Evolutionary conservation across 805 yeast species (phyloP), one percentile per base, ranked within the genome.

Genomic region (Candida anglica): DNA sequence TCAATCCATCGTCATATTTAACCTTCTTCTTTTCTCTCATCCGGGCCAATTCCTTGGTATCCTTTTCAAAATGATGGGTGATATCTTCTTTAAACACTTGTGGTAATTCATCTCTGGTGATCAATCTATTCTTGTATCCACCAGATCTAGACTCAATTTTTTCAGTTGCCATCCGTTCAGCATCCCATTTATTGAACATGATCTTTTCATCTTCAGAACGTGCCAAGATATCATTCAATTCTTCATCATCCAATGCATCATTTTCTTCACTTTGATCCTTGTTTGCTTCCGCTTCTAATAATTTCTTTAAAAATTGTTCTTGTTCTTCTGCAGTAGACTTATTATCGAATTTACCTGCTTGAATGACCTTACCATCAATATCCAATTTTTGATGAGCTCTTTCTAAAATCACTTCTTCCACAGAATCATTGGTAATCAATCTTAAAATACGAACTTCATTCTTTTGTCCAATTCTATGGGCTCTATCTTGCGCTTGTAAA

Each of bases 401-500:
- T 50, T 84, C 91, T 47, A 85, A 67, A 41, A 85, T 84, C 18
- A 80, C 82, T 52, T 85, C 94, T 61, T 85, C 94, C 21, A 85
- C 87, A 2, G 94, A 81, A 50, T 84, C 91, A 34, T 80, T 77
- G 2, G 91, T 81, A 43, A 85, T 84, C 53, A 85, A 72, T 60
- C 94, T 72, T 53, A 84, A 69, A 47, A 85, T 85, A 56, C 91
- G 69, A 37, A 85, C 94, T 56, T 85, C 94, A 55, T 85, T 85
- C 69, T 84, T 85, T 53, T 85, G 94, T 28, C 94, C 94, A 56
- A 85, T 85, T 71, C 94, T 76, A 58, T 85, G 94, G 1, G 94
- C 94, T 67, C 94, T 73, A 60, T 85, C 94, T 60, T 85, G 94
- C 1, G 93, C 94, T 57, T 85, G 94, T 52, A 85, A 74, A 77